Base-by-base conservation (phyloP, 805 yeast genomes). In the Pichia rugopelliculosa region DNA sequence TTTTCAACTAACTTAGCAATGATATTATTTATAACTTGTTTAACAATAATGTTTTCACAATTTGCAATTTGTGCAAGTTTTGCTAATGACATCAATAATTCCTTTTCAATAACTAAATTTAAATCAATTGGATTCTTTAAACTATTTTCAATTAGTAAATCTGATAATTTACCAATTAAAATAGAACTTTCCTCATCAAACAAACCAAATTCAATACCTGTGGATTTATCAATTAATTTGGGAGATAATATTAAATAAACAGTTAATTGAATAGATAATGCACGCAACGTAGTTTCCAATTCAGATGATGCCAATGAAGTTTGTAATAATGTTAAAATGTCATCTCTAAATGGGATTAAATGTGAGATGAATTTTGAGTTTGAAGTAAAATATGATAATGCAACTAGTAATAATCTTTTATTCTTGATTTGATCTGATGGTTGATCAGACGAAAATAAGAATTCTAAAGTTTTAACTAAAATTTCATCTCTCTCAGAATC, bases 201-300 rank as follows among this genome's bases (percentile, higher is more conserved):
- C 53, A 77, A 81, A 1, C 65, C 67, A 41, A 36, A 25, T 25
- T 48, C 47, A 22, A 27, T 36, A 10, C 47, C 47, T 3, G 26
- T 27, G 12, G 44, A 21, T 23, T 30, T 8, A 21, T 36, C 18
- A 21, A 47, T 11, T 12, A 42, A 36, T 4, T 42, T 34, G 2
- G 66, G 62, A 54, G 85, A 66, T 26, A 70, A 66, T 9, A 81
- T 68, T 39, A 87, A 58, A 44, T 78, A 77, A 0, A 80, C 72
- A 44, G 88, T 71, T 40, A 84, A 86, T 46, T 77, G 77, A 25
- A 85, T 68, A 1, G 93, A 77, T 37, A 83, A 67, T 24, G 84
- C 73, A 56, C 88, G 74, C 48, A 88, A 70, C 1, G 89, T 77
- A 11, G 80, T 81, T 56, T 87, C 96, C 26, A 77, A 66, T 30